Base-by-base conservation (phyloP, 2,329 filamentous ascomycete genomes). In the Paecilomyces variotii region DNA sequence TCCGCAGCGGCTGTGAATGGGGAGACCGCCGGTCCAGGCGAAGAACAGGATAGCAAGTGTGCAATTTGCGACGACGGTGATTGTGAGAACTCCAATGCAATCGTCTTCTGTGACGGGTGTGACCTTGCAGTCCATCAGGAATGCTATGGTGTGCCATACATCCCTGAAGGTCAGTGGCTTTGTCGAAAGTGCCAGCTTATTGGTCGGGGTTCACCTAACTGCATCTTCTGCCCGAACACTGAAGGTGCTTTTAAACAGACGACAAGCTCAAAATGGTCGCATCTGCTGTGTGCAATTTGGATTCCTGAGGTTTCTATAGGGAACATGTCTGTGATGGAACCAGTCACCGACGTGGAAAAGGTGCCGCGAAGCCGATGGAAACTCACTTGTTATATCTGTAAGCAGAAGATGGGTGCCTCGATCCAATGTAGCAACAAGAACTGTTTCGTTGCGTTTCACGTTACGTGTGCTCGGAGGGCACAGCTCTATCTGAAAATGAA, bases 161-260 rank as follows among this genome's bases (percentile, higher is more conserved):
- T 99, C 64, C 94, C 94, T 1, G 94, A 99, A 77, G 94, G 94
- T 19, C 94, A 99, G 74, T 99, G 94, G 94, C 83, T 97, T 54
- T 99, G 94, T 76, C 85, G 94, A 58, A 96, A 97, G 75, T 99
- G 94, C 76, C 92, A 97, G 76, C 82, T 97, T 61, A 93, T 97
- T 71, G 94, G 94, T 53, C 87, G 92, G 65, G 92, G 92, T 54
- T 88, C 93, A 66, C 91, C 92, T 65, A 95, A 91, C 11, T 99
- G 94, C 78, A 96, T 99, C 62, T 99, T 99, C 78, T 99, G 94
- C 70, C 94, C 94, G 0, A 97, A 97, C 71, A 94, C 90, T 1
- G 94, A 97, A 67, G 94, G 94, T 12, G 94, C 94, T 2, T 99
- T 99, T 79, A 99, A 99, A 74, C 94, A 97, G 75, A 97, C 94